Evolutionary conservation across 2,329 filamentous ascomycete species (phyloP).

Genomic region (Curvularia sp.): DNA sequence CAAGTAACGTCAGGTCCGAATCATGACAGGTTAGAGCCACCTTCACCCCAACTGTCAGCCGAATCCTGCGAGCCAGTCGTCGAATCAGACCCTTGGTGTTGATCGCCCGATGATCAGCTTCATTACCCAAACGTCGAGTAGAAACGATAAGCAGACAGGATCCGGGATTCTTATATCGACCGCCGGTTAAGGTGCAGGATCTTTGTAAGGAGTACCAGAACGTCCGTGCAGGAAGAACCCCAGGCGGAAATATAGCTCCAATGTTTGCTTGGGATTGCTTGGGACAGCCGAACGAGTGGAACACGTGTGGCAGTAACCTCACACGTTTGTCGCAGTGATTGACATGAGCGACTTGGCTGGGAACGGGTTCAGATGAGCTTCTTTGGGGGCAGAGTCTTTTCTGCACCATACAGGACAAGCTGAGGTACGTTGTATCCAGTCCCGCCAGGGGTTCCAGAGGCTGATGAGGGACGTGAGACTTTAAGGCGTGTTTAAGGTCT

Average conservation of each 20-base stretch:
- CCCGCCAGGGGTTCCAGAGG: not conserved
- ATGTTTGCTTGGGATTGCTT: not conserved
- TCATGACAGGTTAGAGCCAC: conserved; percentile 1
- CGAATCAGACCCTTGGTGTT: not conserved
- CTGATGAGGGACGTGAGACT: not conserved
- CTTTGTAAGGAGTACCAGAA: not conserved
- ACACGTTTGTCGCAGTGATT: not conserved
- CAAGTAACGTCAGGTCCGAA: not conserved
- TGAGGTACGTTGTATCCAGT: not conserved
- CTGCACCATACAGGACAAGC: not conserved
- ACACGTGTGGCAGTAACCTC: not conserved
- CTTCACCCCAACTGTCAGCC: not conserved
- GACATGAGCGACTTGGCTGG: conserved; percentile 2
- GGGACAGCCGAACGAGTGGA: not conserved
- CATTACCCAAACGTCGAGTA: not conserved
- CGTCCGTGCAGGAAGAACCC: not conserved
- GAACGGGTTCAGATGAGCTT: not conserved
- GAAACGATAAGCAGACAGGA: not conserved
- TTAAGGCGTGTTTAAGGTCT: not conserved
- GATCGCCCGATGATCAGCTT: not conserved
- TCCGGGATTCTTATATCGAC: not conserved
- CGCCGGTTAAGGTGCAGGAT: conserved; percentile 4
- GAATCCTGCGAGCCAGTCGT: conserved; percentile 8
- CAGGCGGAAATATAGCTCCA: conserved; percentile 4
- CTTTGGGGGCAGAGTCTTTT: not conserved